Percentiles rank a stretch among this genome's conserved stretches.
phyloP scores from a whole-genome alignment of 345 rosid species.

The Cardiospermum halicacabum region DNA sequence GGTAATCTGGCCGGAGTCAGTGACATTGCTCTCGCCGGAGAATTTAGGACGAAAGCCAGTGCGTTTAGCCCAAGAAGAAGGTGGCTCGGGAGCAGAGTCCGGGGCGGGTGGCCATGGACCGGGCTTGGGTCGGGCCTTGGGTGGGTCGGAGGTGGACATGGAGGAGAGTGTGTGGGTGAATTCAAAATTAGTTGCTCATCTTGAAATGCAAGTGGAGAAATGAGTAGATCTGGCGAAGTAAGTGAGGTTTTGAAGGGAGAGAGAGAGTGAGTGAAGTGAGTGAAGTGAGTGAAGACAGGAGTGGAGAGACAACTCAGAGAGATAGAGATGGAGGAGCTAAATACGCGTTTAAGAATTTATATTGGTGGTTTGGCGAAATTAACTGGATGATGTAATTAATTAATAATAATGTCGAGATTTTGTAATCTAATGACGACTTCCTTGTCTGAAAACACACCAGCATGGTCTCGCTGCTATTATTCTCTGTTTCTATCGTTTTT shows the following conservation, averaged over 20 bases:
- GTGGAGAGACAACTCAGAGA: constrained; percentile 11
- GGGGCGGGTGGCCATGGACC: constrained; percentile 74
- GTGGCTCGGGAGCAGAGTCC: constrained; percentile 75
- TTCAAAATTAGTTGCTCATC: not conserved
- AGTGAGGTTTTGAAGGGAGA: not conserved
- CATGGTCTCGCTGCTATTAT: too few relatives aligned
- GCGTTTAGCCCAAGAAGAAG: constrained; percentile 90
- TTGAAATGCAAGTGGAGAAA: not conserved
- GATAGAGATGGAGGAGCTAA: constrained; percentile 11
- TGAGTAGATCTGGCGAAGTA: constrained; percentile 26
- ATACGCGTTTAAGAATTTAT: constrained; percentile 16
- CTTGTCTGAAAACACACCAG: not conserved
- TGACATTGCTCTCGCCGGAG: constrained; percentile 88
- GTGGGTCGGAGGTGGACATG: constrained; percentile 73
- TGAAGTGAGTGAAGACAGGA: constrained; percentile 4
- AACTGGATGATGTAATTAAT: not conserved
- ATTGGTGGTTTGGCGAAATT: not conserved
- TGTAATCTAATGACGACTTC: not conserved
- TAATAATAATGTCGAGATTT: not conserved
- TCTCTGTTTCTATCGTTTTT: too few relatives aligned
- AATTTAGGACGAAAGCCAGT: constrained; percentile 92
- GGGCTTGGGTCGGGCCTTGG: constrained; percentile 63
- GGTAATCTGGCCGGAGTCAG: constrained; percentile 66
- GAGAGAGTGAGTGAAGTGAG: constrained; percentile 9
- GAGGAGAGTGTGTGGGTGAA: not conserved